A percentile compares a stretch with the other conserved stretches of the same genome.
phyloP scores from a whole-genome alignment of 805 yeast genomes.

The Zygotorulaspora florentina region DNA sequence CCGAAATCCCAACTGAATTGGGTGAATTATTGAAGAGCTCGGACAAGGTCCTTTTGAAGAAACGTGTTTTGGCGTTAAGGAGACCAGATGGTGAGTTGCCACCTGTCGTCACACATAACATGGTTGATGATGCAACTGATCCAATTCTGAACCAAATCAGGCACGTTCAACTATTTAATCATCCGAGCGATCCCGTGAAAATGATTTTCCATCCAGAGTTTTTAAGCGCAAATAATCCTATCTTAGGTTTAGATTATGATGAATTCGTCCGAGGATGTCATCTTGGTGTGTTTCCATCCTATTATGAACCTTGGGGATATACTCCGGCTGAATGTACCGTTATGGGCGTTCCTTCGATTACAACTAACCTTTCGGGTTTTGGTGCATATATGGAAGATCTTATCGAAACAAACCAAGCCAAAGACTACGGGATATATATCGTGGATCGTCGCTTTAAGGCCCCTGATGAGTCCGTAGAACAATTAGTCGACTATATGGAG shows the following conservation, averaged over 20 bases:
- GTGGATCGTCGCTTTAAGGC: constrained; percentile 91
- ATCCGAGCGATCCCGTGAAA: constrained; percentile 86
- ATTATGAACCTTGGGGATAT: constrained; percentile 99
- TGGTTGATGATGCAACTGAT: constrained; percentile 87
- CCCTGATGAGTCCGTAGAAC: constrained; percentile 90
- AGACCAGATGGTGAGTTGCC: constrained; percentile 71
- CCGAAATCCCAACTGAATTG: constrained; percentile 69
- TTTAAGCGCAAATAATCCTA: constrained; percentile 90
- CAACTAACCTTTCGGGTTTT: constrained; percentile 93
- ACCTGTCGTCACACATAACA: constrained; percentile 94
- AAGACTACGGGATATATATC: constrained; percentile 94
- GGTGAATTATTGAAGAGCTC: constrained; percentile 82
- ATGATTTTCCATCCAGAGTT: constrained; percentile 97
- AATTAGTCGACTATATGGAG: constrained; percentile 83
- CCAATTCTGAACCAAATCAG: constrained; percentile 90
- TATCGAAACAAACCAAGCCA: constrained; percentile 72
- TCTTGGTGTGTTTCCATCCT: constrained; percentile 96
- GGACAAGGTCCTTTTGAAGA: constrained; percentile 82
- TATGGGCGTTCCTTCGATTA: constrained; percentile 97
- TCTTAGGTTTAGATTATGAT: constrained; percentile 88
- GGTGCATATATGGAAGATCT: constrained; percentile 99
- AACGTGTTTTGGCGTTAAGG: constrained; percentile 89
- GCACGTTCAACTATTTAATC: constrained; percentile 84
- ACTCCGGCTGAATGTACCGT: constrained; percentile 99
- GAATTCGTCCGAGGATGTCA: constrained; percentile 98